phyloP scores from a whole-genome alignment of 2,329 filamentous ascomycete species.

The Thielaviopsis ethacetica region DNA sequence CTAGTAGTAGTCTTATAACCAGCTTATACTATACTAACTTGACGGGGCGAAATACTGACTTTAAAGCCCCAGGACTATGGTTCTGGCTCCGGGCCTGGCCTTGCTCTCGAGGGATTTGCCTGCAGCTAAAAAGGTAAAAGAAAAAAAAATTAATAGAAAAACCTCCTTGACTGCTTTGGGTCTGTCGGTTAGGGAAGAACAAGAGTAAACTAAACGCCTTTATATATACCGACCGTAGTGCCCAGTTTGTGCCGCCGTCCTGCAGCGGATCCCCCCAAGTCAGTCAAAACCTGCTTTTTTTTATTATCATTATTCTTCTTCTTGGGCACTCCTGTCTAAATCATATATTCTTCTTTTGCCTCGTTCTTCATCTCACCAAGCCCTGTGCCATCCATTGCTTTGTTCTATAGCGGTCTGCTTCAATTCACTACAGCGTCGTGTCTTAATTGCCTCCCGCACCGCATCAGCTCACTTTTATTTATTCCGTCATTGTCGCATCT shows the following conservation, averaged over 20 bases:
- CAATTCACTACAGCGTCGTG: neutral
- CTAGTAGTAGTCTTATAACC: too few species aligned
- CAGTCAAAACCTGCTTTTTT: neutral
- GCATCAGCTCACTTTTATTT: neutral
- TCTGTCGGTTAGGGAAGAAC: neutral
- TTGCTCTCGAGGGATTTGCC: neutral
- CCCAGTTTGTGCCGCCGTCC: neutral
- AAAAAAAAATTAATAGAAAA: neutral
- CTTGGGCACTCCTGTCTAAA: neutral
- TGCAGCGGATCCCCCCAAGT: too few species aligned
- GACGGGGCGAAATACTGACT: too few species aligned
- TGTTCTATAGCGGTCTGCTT: neutral
- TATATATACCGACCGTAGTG: neutral
- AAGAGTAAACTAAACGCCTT: constrained; percentile 8
- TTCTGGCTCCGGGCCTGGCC: neutral
- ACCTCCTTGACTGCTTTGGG: neutral
- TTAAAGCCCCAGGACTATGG: neutral
- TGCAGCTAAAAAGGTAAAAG: too few species aligned
- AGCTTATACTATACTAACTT: too few species aligned
- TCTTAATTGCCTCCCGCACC: neutral
- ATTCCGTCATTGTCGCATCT: neutral
- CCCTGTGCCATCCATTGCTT: neutral
- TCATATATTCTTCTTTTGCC: too few species aligned
- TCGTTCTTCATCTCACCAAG: neutral
- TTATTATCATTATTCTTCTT: neutral